These are phyloP conservation scores for Peronospora belbahrii DNA, from an alignment of 352 stramenopile genomes.

Conservation along the genomic window DNA sequence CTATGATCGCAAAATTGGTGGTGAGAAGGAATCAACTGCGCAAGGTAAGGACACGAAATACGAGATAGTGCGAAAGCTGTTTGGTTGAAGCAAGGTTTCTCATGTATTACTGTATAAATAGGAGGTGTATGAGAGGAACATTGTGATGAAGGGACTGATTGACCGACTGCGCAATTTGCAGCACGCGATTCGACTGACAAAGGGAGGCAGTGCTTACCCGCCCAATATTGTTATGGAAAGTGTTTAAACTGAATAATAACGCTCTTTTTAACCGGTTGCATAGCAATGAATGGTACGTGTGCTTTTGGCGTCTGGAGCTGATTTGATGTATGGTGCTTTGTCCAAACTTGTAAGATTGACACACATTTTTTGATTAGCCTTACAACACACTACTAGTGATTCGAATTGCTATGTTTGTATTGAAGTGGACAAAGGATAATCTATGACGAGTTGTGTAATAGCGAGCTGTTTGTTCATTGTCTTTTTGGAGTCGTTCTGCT, in stretches of 20 bases:
- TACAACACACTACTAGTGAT: no score
- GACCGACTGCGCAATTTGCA: slow-evolving; percentile 68
- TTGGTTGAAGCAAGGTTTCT: not conserved
- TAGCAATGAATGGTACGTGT: slow-evolving; percentile 3
- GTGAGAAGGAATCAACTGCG: slow-evolving; percentile 62
- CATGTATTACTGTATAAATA: slow-evolving; percentile 7
- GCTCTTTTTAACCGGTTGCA: not conserved
- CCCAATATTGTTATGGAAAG: slow-evolving; percentile 71
- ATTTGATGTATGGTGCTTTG: not conserved
- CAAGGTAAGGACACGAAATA: slow-evolving; percentile 24
- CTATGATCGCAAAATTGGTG: slow-evolving; percentile 42
- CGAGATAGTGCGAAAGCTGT: not conserved
- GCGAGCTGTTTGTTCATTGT: slow-evolving; percentile 24
- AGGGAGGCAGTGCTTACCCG: slow-evolving; percentile 50
- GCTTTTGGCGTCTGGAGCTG: not conserved
- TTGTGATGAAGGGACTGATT: slow-evolving; percentile 84
- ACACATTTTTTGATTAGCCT: not conserved
- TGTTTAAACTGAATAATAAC: slow-evolving; percentile 27
- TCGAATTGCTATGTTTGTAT: no score
- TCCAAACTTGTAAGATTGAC: not conserved
- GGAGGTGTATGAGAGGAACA: slow-evolving; percentile 79
- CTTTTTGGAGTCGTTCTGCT: slow-evolving; percentile 28
- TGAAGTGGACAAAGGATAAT: no score
- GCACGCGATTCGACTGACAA: slow-evolving; percentile 67
- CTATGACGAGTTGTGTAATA: no score